Percentiles rank a stretch among this genome's conserved stretches.
Evolutionary conservation across 2,329 filamentous ascomycete species (phyloP).

Genomic region (Verticillium nonalfalfae): DNA sequence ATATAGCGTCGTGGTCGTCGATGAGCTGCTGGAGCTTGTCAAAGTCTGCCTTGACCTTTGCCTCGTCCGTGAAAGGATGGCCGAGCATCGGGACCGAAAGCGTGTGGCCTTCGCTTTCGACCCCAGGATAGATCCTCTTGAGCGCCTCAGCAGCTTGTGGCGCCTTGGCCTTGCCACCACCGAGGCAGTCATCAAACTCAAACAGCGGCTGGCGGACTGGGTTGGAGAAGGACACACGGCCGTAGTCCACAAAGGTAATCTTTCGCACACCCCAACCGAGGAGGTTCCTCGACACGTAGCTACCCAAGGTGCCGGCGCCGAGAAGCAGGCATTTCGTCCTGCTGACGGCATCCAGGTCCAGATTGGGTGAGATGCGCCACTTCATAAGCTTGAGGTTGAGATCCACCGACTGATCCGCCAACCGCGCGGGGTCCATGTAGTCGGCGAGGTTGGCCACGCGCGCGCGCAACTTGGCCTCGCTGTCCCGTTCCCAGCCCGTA

Average conservation of each 20-base stretch:
- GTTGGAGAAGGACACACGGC: constrained; percentile 89
- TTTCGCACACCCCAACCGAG: constrained; percentile 95
- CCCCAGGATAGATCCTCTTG: constrained; percentile 82
- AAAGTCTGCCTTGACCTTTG: constrained; percentile 66
- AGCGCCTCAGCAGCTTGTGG: constrained; percentile 72
- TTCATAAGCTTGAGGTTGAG: constrained; percentile 98
- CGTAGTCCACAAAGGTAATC: constrained; percentile 95
- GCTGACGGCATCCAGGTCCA: constrained; percentile 86
- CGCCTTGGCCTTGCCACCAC: constrained; percentile 81
- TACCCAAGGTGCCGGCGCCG: constrained; percentile 87
- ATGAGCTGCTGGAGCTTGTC: constrained; percentile 69
- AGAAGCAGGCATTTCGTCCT: constrained; percentile 83
- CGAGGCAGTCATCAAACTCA: constrained; percentile 79
- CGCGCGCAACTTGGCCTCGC: constrained; percentile 68
- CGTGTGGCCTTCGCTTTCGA: constrained; percentile 72
- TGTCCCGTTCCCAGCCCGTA: constrained; percentile 90
- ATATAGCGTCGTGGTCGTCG: constrained; percentile 82
- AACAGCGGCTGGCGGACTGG: constrained; percentile 93
- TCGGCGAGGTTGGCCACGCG: constrained; percentile 78
- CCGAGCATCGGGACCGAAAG: constrained; percentile 94
- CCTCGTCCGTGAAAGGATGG: constrained; percentile 73
- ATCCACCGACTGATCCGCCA: constrained; percentile 92
- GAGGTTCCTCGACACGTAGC: constrained; percentile 85
- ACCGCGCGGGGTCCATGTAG: constrained; percentile 82
- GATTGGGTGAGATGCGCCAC: constrained; percentile 86